phyloP scores from a whole-genome alignment of 352 stramenopile species.

The Nothophytophthora sp. region DNA sequence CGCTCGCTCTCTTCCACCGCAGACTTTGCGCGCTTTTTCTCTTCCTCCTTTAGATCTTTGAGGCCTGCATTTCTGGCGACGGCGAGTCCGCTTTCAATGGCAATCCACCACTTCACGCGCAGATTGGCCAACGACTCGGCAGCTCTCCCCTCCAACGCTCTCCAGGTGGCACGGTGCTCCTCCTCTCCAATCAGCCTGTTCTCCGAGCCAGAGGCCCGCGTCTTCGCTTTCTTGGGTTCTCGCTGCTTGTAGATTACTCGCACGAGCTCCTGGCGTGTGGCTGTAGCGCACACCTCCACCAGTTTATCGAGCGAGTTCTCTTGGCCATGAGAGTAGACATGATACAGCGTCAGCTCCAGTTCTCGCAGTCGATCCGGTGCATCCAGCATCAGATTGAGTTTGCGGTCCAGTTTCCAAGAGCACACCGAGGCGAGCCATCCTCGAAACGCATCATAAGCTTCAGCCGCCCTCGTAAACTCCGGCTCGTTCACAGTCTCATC shows the following conservation, averaged over 20 bases:
- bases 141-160: slow-evolving; percentile 10
- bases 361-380: slow-evolving; percentile 9
- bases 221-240: not conserved
- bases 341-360: slow-evolving; percentile 6
- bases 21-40: slow-evolving; percentile 1
- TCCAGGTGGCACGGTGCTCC: not conserved
- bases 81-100: slow-evolving; percentile 21
- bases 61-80: not conserved
- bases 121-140: slow-evolving; percentile 13
- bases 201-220: not conserved
- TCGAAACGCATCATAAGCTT: slow-evolving; percentile 14
- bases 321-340: slow-evolving; percentile 4
- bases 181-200: not conserved
- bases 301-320: slow-evolving; percentile 3
- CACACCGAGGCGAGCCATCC: slow-evolving; percentile 11
- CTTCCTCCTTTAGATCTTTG: slow-evolving; percentile 7
- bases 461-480: not conserved
- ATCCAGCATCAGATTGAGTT: slow-evolving; percentile 11
- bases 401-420: slow-evolving; percentile 12
- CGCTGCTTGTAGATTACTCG: not conserved
- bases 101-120: slow-evolving; percentile 30
- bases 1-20: slow-evolving; percentile 7
- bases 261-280: slow-evolving; percentile 2
- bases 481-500: not conserved
- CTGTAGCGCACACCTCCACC: slow-evolving; percentile 18